Evolutionary conservation across 2,329 filamentous ascomycete genomes (phyloP), one percentile per base, ranked within the genome.

Genomic region (Harringtonia aguacate): DNA sequence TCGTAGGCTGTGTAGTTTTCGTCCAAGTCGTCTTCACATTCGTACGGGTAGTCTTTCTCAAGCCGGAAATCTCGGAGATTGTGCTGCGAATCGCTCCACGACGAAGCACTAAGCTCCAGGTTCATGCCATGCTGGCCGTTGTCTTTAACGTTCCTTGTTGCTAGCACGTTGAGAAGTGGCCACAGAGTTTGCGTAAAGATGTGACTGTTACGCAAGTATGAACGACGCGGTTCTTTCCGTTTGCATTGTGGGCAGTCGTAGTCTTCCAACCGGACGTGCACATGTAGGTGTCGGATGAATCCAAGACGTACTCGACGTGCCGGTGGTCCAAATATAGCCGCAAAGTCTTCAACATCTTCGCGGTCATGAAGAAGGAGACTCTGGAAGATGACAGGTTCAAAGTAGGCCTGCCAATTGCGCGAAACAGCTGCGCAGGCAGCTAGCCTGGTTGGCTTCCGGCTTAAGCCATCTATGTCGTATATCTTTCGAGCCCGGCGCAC

Each of bases 321-420:
- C 12, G 20, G n/a, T n/a, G n/a, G n/a, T n/a, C n/a, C 12, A 5
- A 18, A 4, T 7, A 36, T 15, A 22, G 10, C 20, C 12, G 35
- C 5, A 36, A 36, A 36, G 4, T 24, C 8, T 8, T 36, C 35
- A 3, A 36, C 35, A n/a, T n/a, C n/a, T 22, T 36, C 35, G 10
- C 15, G 8, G 20, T 22, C 20, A 22, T 36, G 18, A 18, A 36
- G 18, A 8, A 36, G 12, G 7, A 36, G 35, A 13, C 35, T 12
- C 5, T 21, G 35, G 39, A 40, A 39, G 4, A 31, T 43, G 31
- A 17, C 18, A n/a, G 22, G 45, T 33, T 47, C 45, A 20, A 44
- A 47, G 29, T 38, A 44, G 12, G 2, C 34, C 29, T 41, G 41
- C 45, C 45, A 47, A 5, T 39, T 36, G 24, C 44, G 36, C 36